Conservation (phyloP, 768 basidiomycete species). For the Leccinum sublutescens region DNA sequence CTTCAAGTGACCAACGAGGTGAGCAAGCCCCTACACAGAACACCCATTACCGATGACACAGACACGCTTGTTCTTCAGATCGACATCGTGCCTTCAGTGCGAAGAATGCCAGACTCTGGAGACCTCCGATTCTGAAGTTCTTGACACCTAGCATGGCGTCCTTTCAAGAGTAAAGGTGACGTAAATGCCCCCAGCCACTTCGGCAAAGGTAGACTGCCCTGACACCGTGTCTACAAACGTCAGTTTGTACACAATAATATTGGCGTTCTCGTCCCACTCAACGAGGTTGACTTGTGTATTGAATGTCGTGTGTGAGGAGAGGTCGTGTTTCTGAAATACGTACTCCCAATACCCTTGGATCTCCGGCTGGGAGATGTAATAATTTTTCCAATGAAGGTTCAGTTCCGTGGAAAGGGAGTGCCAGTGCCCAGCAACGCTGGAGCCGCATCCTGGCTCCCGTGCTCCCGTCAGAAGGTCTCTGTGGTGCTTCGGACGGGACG, state of each 20-base stretch:
- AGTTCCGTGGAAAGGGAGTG: slow-evolving; percentile 2
- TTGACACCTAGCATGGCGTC: neutral
- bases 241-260: slow-evolving; percentile 38
- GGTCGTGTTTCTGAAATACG: slow-evolving; percentile 43
- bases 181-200: slow-evolving; percentile 8
- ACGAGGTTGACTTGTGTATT: slow-evolving; percentile 33
- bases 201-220: slow-evolving; percentile 28
- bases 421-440: neutral
- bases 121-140: slow-evolving; percentile 38
- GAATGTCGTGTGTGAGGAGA: slow-evolving; percentile 38
- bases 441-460: neutral
- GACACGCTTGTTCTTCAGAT: slow-evolving; percentile 50
- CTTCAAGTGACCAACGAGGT: slow-evolving; percentile 2
- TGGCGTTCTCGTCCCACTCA: slow-evolving; percentile 44
- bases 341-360: slow-evolving; percentile 36
- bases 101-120: slow-evolving; percentile 50
- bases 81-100: slow-evolving; percentile 53
- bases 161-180: neutral
- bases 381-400: neutral
- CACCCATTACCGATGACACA: slow-evolving; percentile 66
- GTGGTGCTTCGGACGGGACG: neutral
- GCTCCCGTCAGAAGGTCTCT: neutral
- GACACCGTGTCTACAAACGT: slow-evolving; percentile 32
- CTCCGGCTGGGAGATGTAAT: slow-evolving; percentile 4
- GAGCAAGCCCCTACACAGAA: slow-evolving; percentile 45